Evolutionary conservation across 257 asterid genomes (phyloP), one percentile per base, ranked within the genome.

Genomic region (Salvia splendens): DNA sequence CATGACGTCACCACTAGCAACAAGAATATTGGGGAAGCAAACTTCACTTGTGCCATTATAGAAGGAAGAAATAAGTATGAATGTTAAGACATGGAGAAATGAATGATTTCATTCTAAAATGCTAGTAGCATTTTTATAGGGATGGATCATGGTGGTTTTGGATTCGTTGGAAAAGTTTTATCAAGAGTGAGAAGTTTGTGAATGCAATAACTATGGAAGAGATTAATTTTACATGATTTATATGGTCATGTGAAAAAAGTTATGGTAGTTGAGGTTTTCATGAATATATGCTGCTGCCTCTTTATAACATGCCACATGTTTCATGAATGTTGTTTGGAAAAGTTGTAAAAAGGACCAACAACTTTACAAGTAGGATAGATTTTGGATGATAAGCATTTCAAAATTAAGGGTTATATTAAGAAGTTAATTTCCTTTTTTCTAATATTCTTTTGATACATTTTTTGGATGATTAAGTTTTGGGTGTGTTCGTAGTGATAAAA

Each of bases 121-220:
- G 38, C 49, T 53, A 43, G 49, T 53, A 43, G 49, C 72, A 57
- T 69, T 35, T 75, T 61, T 40, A 74, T 64, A 48, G 75, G 76
- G 30, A 24, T 24, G 30, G 30, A 24, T 24, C 38, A 24, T 52
- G 24, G 40, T 24, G 32, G 38, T 33, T 49, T 50, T 58, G 65
- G 40, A 60, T 68, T 75, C 15, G 71, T 67, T 51, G 75, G 72
- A 33, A 45, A 75, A 68, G 74, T 33, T 60, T 12, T 11, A 40
- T 35, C 69, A 66, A 46, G 63, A 70, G 76, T 92, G 72, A 70
- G 95, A 80, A 80, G 57, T 47, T 42, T 72, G 77, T 89, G 92
- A 85, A 17, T 71, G 84, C 81, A 83, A 71, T 57, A 42, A 66
- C 71, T 54, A 81, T 58, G 62, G 65, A 12, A 5, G 62, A 65